Percentiles rank a stretch among this genome's conserved stretches.
Evolutionary conservation across 2,329 filamentous ascomycete genomes (phyloP).

Genomic region (Fusarium sacchari): DNA sequence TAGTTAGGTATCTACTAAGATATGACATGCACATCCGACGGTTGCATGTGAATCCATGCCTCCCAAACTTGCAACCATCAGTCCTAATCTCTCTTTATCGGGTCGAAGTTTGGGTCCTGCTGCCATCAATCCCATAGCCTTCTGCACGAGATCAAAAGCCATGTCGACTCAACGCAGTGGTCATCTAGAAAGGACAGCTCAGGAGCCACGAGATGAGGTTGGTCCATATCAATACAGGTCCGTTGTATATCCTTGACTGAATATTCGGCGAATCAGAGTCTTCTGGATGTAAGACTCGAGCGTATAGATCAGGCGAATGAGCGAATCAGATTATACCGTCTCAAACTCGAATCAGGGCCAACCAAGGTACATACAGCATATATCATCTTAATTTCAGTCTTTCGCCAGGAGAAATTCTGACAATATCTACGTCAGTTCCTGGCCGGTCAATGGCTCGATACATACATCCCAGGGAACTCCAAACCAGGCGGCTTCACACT

Average conservation of each 20-base stretch:
- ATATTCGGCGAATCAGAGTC: conserved; percentile 46
- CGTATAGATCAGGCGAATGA: conserved; percentile 73
- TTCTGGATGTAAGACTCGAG: conserved; percentile 71
- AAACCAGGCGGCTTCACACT: conserved; percentile 90
- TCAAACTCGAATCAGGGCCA: conserved; percentile 63
- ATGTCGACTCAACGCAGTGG: conserved; percentile 34
- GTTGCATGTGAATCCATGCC: not conserved
- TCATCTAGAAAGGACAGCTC: conserved; percentile 58
- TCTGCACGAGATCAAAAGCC: not conserved
- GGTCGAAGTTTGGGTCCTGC: not conserved
- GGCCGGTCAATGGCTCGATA: conserved; percentile 90
- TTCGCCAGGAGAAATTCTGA: not conserved
- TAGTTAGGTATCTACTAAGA: no score
- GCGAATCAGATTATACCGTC: conserved; percentile 72
- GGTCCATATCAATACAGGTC: not conserved
- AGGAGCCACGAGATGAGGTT: conserved; percentile 75
- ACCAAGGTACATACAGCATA: conserved; percentile 55
- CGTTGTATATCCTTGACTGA: not conserved
- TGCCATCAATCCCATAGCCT: not conserved
- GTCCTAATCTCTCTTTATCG: not conserved
- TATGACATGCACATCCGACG: no score
- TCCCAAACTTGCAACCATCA: not conserved
- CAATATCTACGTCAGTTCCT: conserved; percentile 69
- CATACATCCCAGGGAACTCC: conserved; percentile 74
- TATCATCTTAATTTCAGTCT: not conserved